These are phyloP conservation scores for Carex cristatella DNA, from an alignment of 176 grass and related monocot species.

Conservation along the genomic window DNA sequence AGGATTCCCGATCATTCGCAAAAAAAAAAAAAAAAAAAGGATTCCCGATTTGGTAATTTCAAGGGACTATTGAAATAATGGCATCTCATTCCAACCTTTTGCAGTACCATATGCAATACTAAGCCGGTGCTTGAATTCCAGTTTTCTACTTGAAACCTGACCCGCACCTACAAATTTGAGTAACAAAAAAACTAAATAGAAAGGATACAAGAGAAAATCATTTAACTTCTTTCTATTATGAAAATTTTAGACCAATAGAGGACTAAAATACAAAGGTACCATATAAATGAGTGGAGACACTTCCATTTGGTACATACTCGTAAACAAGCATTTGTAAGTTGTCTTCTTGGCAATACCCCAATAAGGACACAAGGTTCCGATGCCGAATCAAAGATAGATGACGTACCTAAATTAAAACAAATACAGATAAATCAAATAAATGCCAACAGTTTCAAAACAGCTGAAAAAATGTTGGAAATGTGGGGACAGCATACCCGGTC, in stretches of 20 bases:
- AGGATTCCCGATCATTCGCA: neutral
- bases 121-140: conserved; percentile 98
- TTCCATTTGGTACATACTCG: conserved; percentile 88
- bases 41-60: neutral
- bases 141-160: conserved; percentile 35
- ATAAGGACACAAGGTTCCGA: conserved; percentile 75
- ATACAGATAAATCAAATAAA: neutral
- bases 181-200: neutral
- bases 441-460: neutral
- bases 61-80: neutral
- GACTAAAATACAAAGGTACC: conserved; percentile 39
- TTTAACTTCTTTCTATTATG: neutral
- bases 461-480: neutral
- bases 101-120: conserved; percentile 86
- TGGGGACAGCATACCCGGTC: neutral
- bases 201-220: neutral
- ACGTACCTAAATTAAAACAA: conserved; percentile 42
- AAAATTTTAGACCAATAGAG: neutral
- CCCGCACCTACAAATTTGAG: conserved; percentile 27
- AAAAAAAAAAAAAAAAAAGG: no score
- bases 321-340: conserved; percentile 89
- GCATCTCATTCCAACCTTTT: conserved; percentile 52
- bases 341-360: conserved; percentile 87
- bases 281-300: conserved; percentile 72
- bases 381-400: conserved; percentile 60